phyloP scores from a whole-genome alignment of 768 basidiomycete species.

The Leccinum variicolor region DNA sequence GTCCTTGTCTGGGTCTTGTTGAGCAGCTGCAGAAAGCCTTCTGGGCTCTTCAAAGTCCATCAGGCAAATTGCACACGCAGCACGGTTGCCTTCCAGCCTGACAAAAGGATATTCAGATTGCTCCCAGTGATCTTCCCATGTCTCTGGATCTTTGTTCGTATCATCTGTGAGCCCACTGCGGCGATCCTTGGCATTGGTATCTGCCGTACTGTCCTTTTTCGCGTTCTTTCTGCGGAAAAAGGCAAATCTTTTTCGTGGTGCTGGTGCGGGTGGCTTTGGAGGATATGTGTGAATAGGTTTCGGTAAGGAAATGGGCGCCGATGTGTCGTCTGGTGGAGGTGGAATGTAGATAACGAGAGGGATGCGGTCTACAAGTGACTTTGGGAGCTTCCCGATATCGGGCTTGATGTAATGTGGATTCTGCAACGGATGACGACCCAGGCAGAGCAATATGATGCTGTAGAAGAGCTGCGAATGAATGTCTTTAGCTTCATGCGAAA shows the following conservation, averaged over 20 bases:
- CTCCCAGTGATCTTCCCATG: conserved; percentile 82
- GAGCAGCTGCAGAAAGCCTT: conserved; percentile 23
- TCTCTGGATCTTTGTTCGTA: conserved; percentile 34
- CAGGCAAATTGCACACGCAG: conserved; percentile 80
- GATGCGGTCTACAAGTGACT: conserved; percentile 70
- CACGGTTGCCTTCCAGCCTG: conserved; percentile 75
- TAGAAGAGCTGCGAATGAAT: conserved; percentile 55
- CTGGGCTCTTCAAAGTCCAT: conserved; percentile 81
- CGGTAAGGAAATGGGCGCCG: conserved; percentile 40
- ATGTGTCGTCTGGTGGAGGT: conserved; percentile 55
- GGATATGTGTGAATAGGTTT: conserved; percentile 58
- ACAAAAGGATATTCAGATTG: conserved; percentile 77
- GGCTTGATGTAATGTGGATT: conserved; percentile 71
- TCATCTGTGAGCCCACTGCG: conserved; percentile 9
- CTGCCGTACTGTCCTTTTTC: conserved; percentile 21
- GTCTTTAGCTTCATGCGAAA: conserved; percentile 3
- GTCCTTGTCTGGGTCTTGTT: conserved; percentile 31
- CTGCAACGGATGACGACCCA: conserved; percentile 78
- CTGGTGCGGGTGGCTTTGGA: conserved; percentile 40
- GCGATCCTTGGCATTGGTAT: conserved; percentile 17
- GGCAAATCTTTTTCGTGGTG: conserved; percentile 45
- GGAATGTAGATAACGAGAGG: conserved; percentile 87
- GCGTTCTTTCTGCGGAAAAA: conserved; percentile 41
- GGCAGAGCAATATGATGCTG: conserved; percentile 74
- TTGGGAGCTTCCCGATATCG: conserved; percentile 72